Evolutionary conservation across 768 basidiomycete genomes (phyloP).

Genomic region (Trametes cubensis): DNA sequence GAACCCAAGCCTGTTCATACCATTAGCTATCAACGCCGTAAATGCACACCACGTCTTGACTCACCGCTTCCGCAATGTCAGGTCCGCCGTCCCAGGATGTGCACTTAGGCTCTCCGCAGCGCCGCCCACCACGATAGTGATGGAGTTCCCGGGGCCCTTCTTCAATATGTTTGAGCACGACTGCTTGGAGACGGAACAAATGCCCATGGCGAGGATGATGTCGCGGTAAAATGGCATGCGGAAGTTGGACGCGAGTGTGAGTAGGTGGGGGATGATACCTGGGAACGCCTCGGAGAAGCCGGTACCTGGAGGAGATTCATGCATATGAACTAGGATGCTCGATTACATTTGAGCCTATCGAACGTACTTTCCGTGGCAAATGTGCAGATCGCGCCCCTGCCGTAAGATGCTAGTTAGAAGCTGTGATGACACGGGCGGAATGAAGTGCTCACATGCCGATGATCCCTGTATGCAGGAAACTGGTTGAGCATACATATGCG

Average conservation of each 20-base stretch:
- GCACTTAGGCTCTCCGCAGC: constrained; percentile 94
- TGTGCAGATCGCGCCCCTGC: constrained; percentile 91
- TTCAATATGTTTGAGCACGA: constrained; percentile 88
- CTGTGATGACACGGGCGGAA: neutral
- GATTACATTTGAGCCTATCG: neutral
- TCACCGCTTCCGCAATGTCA: constrained; percentile 75
- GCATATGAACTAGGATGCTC: neutral
- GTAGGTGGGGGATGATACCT: constrained; percentile 88
- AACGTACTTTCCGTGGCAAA: constrained; percentile 87
- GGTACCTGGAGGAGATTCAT: constrained; percentile 56
- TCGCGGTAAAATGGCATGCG: constrained; percentile 92
- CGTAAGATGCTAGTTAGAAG: neutral
- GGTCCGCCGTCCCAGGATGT: constrained; percentile 94
- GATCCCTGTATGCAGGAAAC: constrained; percentile 59
- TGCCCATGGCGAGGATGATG: constrained; percentile 80
- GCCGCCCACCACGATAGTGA: constrained; percentile 95
- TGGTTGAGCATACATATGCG: neutral
- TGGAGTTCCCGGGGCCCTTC: constrained; percentile 52
- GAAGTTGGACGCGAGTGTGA: constrained; percentile 91
- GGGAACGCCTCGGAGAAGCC: constrained; percentile 90
- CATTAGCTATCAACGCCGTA: neutral
- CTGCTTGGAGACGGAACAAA: constrained; percentile 89
- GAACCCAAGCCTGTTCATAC: constrained; percentile 74
- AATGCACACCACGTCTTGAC: constrained; percentile 19
- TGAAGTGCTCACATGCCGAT: constrained; percentile 86